Conservation (phyloP, 2,329 filamentous ascomycete genomes). For the Colletotrichum chrysophilum region DNA sequence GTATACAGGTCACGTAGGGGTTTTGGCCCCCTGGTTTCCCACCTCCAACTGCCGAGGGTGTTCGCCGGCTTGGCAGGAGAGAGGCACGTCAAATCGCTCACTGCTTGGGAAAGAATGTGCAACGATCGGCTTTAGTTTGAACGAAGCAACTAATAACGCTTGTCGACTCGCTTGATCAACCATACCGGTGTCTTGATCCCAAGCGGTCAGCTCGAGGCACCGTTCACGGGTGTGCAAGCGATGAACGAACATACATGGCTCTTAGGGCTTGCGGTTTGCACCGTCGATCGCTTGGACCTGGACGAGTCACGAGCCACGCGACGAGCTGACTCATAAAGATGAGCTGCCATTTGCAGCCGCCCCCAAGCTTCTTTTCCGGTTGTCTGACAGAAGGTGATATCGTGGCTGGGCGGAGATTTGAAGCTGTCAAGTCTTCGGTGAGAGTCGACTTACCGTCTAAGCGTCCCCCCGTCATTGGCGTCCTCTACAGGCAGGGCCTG, state of each 20-base stretch:
- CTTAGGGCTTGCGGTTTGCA: neutral
- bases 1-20: neutral
- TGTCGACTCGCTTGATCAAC: neutral
- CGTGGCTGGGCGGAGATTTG: neutral
- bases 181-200: neutral
- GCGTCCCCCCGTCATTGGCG: neutral
- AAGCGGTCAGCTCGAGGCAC: neutral
- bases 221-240: neutral
- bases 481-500: neutral
- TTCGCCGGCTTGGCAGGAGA: neutral
- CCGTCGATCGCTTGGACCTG: neutral
- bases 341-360: neutral
- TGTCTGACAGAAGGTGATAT: neutral
- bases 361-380: neutral
- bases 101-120: neutral
- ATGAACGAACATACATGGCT: neutral
- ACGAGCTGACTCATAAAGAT: neutral
- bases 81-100: neutral
- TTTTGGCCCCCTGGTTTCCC: neutral
- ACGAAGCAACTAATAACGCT: neutral
- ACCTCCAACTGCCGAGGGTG: conserved; percentile 6
- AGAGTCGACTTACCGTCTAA: neutral
- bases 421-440: neutral
- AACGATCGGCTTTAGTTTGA: neutral
- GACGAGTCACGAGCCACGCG: conserved; percentile 2